Evolutionary conservation across 2,329 filamentous ascomycete species (phyloP), one percentile per base, ranked within the genome.

Genomic region (Beauveria medogensis): DNA sequence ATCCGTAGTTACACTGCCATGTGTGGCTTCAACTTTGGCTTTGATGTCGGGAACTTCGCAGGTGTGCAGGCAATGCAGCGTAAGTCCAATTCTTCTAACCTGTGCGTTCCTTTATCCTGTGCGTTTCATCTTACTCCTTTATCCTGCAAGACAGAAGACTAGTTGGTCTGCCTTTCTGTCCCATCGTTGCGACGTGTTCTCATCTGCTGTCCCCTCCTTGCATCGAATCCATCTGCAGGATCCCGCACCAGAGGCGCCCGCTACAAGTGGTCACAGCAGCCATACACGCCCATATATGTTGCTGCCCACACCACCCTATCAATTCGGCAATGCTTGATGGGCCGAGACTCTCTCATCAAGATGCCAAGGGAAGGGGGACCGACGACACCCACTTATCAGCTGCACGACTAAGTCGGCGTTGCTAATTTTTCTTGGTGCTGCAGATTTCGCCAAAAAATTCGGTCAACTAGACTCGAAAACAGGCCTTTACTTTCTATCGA

Each of bases 21-120:
- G 47, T 68, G 66, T 18, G 64, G 65, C 14, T 68, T 69, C 58
- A 68, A 69, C 59, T 69, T 68, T 62, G 68, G 68, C 7, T 69
- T 64, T 34, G 68, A 69, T 50, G 68, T 69, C n/a, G 66, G 68
- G 22, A 69, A 59, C 20, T 69, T 69, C 54, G 64, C 63, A 5
- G 68, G 65, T 3, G 67, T 69, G 8, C 68, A 69, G 52, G 66
- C 57, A 5, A 69, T 69, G 67, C 64, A 66, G 40, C 62, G 64
- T 55, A 2, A 55, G 58, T 60, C 10, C 22, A 2, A 16, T 5
- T 37, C 5, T 37, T 37, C 34, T 16, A 5, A 16, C 14, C 34
- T 16, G 30, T 34, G 34, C 34, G 2, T 16, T 16, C 14, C 12
- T 37, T 6, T 16, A 16, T 14, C 12, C 14, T 16, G 34, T 16